These are phyloP conservation scores for Xylariaceae sp. DNA, from an alignment of 2,329 filamentous ascomycete species.

Conservation along the genomic window DNA sequence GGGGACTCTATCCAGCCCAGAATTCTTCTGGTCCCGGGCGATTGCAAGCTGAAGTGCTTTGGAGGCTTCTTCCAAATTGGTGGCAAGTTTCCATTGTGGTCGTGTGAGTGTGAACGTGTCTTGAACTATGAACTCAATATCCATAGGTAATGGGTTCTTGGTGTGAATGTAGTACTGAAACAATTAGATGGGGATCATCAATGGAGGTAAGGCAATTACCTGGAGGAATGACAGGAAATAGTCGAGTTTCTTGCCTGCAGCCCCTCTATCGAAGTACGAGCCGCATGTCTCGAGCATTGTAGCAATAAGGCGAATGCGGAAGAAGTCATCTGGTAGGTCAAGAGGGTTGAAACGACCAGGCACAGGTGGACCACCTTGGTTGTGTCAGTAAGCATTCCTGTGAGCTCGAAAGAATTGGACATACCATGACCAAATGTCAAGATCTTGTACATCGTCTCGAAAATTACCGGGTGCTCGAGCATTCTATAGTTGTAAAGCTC, in stretches of 20 bases:
- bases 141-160: constrained; percentile 89
- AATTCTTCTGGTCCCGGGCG: constrained; percentile 80
- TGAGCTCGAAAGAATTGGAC: constrained; percentile 21
- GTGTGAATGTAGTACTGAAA: constrained; percentile 88
- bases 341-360: constrained; percentile 74
- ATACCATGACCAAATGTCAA: constrained; percentile 84
- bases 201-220: constrained; percentile 39
- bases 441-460: constrained; percentile 92
- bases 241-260: constrained; percentile 93
- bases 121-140: constrained; percentile 94
- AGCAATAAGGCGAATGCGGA: constrained; percentile 86
- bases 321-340: constrained; percentile 91
- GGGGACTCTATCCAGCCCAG: constrained; percentile 64
- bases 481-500: constrained; percentile 98
- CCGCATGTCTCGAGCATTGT: constrained; percentile 93
- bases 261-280: constrained; percentile 90
- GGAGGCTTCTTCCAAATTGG: constrained; percentile 77
- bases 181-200: constrained; percentile 12
- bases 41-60: constrained; percentile 85
- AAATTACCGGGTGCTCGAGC: constrained; percentile 91
- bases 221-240: constrained; percentile 97
- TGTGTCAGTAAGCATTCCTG: constrained; percentile 6
- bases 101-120: constrained; percentile 83
- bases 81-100: constrained; percentile 88
- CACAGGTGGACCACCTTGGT: constrained; percentile 69